phyloP scores from a whole-genome alignment of 2,329 filamentous ascomycete genomes.

The Sporothrix curviconia region DNA sequence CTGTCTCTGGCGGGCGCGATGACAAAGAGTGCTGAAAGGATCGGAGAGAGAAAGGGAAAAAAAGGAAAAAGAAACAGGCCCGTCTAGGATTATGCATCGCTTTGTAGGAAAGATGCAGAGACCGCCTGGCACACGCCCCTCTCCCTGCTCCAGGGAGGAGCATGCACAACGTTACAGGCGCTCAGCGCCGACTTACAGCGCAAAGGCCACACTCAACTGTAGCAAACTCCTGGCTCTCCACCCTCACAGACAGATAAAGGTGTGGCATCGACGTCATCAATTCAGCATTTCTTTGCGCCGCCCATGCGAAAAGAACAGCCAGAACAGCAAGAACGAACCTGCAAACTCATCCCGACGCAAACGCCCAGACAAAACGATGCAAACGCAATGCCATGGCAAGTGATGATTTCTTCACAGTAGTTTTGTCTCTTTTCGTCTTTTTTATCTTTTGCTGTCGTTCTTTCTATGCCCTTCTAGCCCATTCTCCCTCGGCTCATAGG shows the following conservation, averaged over 20 bases:
- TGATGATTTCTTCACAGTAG: neutral
- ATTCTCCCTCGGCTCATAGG: neutral
- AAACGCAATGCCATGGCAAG: no score
- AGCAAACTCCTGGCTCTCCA: neutral
- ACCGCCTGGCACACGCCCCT: neutral
- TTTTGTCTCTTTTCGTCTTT: neutral
- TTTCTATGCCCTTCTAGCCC: neutral
- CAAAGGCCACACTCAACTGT: neutral
- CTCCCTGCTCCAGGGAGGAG: neutral
- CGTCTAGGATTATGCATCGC: neutral
- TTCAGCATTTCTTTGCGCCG: no score
- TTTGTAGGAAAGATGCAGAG: neutral
- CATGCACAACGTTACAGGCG: constrained; percentile 1
- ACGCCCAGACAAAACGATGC: neutral
- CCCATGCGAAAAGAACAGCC: no score
- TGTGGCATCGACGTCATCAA: constrained; percentile 9
- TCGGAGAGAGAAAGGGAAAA: neutral
- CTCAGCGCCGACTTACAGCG: neutral
- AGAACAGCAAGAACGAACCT: no score
- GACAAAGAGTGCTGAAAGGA: neutral
- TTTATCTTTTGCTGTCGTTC: neutral
- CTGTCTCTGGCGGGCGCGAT: neutral
- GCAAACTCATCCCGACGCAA: no score
- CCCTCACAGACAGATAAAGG: neutral
- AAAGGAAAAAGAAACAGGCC: neutral